Evolutionary conservation across 257 asterid species (phyloP).

Genomic region (Petunia secreta): DNA sequence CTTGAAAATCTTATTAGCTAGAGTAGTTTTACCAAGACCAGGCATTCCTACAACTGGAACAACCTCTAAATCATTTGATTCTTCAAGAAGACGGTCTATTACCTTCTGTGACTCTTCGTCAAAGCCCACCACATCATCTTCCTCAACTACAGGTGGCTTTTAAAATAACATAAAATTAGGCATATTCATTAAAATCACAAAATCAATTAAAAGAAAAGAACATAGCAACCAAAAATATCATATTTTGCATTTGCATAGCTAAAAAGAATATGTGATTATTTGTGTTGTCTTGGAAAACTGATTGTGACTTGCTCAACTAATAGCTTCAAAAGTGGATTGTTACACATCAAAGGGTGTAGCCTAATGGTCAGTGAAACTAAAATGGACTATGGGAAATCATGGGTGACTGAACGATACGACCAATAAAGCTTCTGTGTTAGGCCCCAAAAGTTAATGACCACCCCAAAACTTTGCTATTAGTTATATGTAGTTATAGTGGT

Average conservation of each 20-base stretch:
- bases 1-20: slow-evolving; percentile 39
- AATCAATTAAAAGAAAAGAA: neutral
- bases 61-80: slow-evolving; percentile 29
- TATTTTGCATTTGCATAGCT: neutral
- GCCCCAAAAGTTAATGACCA: too few species aligned
- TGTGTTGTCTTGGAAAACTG: too few species aligned
- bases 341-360: too few species aligned
- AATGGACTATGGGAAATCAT: too few species aligned
- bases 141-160: slow-evolving; percentile 22
- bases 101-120: slow-evolving; percentile 33
- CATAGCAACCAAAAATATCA: neutral
- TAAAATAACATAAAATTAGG: neutral
- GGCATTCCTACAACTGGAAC: slow-evolving; percentile 43
- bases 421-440: too few species aligned
- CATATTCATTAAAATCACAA: neutral
- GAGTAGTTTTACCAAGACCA: slow-evolving; percentile 46
- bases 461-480: too few species aligned
- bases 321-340: neutral
- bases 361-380: too few species aligned
- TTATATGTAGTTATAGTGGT: too few species aligned
- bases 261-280: neutral
- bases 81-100: slow-evolving; percentile 31
- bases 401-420: too few species aligned
- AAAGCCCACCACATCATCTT: slow-evolving; percentile 41
- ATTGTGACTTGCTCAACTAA: neutral